Evolutionary conservation across 768 basidiomycete species (phyloP).

Genomic region (Kwoniella pini): DNA sequence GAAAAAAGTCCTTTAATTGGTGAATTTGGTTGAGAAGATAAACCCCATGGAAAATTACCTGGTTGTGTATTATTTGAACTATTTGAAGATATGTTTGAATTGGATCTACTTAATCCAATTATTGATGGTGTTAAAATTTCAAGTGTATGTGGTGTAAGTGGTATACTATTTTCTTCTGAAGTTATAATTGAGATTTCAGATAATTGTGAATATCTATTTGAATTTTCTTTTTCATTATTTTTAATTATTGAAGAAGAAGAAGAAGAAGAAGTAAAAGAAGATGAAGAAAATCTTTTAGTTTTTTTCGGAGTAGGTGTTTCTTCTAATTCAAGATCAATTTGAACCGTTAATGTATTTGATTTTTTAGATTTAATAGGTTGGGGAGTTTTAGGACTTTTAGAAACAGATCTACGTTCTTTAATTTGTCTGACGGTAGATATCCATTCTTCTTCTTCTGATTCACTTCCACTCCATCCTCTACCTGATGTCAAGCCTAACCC

Average conservation of each 20-base stretch:
- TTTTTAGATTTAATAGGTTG: neutral
- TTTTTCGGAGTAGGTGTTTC: slow-evolving; percentile 4
- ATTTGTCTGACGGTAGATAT: slow-evolving; percentile 14
- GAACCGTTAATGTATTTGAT: neutral
- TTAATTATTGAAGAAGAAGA: neutral
- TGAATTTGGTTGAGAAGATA: slow-evolving; percentile 9
- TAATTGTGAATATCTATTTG: slow-evolving; percentile 13
- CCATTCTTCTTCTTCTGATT: slow-evolving; percentile 46
- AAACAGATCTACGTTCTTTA: neutral
- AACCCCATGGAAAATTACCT: slow-evolving; percentile 20
- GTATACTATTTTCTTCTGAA: neutral
- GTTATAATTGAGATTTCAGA: slow-evolving; percentile 3
- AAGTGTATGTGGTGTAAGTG: neutral
- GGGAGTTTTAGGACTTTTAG: neutral
- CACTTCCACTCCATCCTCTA: slow-evolving; percentile 38
- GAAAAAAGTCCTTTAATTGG: slow-evolving; percentile 13
- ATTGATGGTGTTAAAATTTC: slow-evolving; percentile 5
- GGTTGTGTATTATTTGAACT: neutral
- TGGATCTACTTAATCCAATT: neutral
- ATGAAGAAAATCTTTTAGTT: neutral
- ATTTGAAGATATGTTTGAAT: neutral
- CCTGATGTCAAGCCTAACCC: slow-evolving; percentile 15
- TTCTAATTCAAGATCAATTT: neutral
- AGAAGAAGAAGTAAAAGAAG: neutral
- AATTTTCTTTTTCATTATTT: too few species aligned